Base-by-base conservation (phyloP, 2,329 filamentous ascomycete genomes). In the Didymella lethalis region DNA sequence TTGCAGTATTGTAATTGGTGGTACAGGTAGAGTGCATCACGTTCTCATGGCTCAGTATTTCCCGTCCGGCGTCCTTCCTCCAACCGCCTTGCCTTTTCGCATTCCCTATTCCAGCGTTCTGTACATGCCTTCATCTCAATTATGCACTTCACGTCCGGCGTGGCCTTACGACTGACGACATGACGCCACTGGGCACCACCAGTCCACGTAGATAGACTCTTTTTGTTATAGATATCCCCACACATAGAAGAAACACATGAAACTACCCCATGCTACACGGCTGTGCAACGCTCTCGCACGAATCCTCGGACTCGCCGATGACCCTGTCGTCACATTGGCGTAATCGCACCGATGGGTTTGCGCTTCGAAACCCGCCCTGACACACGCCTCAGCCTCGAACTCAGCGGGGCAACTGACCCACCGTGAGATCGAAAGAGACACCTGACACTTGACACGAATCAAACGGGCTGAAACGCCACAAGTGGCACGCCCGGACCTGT, bases 121-220 rank as follows among this genome's bases (percentile, higher is more conserved):
- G n/a, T 46, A 28, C n/a, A 14, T 28, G 11, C 31, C 20, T 48
- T 25, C 18, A 32, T 54, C 23, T 46, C 28, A 29, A 16, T 32
- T 32, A 26, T 7, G 12, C 25, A 23, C 25, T 41, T 32, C 25
- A 20, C n/a, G 26, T 45, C 23, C 18, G 20, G 26, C 41, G 7
- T 45, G 55, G 36, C 26, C 46, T 54, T n/a, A 58, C 32, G 56
- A 46, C n/a, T 58, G 49, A 58, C 49, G 56, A 58, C 18, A 46
- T 23, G 11, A 29, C 28, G 18, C 28, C 36, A 29, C 20, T 25
- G 11, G 43, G n/a, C 25, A 46, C 16, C 18, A 16, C 41, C 40
- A 34, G 20, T 51, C 34, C 50, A 41, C 48, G 47, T 59, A 55
- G 56, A 47, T 59, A 59, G 56, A 50, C n/a, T 23, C 34, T 25